Evolutionary conservation across 768 basidiomycete genomes (phyloP).

Genomic region (Amanita pseudoporphyria): DNA sequence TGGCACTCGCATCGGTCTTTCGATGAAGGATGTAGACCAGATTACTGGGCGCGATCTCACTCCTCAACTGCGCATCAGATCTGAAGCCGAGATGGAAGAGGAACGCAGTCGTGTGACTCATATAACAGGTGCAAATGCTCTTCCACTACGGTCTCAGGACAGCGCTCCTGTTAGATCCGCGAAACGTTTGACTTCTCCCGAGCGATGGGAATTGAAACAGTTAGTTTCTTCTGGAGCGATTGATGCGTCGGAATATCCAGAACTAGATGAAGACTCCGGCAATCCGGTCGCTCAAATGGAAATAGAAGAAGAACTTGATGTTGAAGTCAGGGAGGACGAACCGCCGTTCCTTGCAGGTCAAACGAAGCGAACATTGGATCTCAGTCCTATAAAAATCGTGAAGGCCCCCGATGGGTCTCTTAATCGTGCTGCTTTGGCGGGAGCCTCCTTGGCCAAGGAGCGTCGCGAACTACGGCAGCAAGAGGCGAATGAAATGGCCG

Average conservation of each 20-base stretch:
- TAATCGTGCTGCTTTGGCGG: constrained; percentile 91
- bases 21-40: constrained; percentile 99
- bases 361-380: constrained; percentile 89
- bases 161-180: constrained; percentile 62
- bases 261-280: constrained; percentile 78
- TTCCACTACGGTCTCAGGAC: constrained; percentile 57
- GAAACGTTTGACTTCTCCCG: constrained; percentile 88
- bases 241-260: constrained; percentile 88
- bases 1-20: constrained; percentile 71
- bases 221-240: constrained; percentile 93
- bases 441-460: constrained; percentile 91
- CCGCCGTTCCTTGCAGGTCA: constrained; percentile 94
- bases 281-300: constrained; percentile 74
- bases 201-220: constrained; percentile 99
- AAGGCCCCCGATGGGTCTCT: constrained; percentile 98
- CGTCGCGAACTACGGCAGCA: constrained; percentile 90
- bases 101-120: constrained; percentile 54
- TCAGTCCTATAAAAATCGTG: constrained; percentile 96
- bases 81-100: constrained; percentile 88
- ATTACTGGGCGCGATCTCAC: constrained; percentile 81
- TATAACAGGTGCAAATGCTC: constrained; percentile 77
- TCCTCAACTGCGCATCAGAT: constrained; percentile 90
- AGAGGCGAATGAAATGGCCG: constrained; percentile 89
- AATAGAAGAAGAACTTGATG: constrained; percentile 93
- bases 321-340: constrained; percentile 95